A percentile compares a stretch with the other conserved stretches of the same genome.
These are phyloP conservation scores for Sporothrix luriei DNA, from an alignment of 2,329 filamentous ascomycete species.

Conservation along the genomic window DNA sequence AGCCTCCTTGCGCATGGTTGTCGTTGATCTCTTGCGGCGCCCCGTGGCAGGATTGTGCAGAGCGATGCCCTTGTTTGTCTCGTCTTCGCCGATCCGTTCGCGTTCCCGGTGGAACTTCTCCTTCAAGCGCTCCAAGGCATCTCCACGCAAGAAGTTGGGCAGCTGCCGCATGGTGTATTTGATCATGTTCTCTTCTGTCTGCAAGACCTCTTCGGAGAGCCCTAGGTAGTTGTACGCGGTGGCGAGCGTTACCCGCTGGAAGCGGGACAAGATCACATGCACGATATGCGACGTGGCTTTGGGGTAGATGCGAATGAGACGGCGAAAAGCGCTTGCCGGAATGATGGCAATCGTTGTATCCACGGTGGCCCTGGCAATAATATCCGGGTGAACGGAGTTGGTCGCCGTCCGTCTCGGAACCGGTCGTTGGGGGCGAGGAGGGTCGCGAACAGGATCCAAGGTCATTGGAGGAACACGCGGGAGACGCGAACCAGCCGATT, in stretches of 20 bases:
- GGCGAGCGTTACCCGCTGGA: slow-evolving; percentile 90
- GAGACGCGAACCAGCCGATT: slow-evolving; percentile 44
- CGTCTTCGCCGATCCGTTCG: slow-evolving; percentile 77
- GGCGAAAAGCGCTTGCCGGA: slow-evolving; percentile 90
- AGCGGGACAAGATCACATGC: slow-evolving; percentile 90
- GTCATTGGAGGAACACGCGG: slow-evolving; percentile 74
- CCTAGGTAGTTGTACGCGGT: slow-evolving; percentile 95
- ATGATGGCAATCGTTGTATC: slow-evolving; percentile 99
- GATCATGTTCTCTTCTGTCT: slow-evolving; percentile 91
- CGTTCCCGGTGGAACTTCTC: slow-evolving; percentile 88
- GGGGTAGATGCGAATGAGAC: slow-evolving; percentile 89
- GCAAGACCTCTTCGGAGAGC: slow-evolving; percentile 84
- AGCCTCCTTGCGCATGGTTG: slow-evolving; percentile 76
- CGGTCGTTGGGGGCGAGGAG: slow-evolving; percentile 44
- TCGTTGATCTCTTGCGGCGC: slow-evolving; percentile 70
- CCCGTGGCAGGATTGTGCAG: slow-evolving; percentile 76
- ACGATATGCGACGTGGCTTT: slow-evolving; percentile 97
- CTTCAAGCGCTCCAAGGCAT: slow-evolving; percentile 80
- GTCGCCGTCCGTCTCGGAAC: slow-evolving; percentile 52
- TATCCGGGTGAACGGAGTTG: slow-evolving; percentile 90
- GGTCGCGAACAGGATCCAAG: slow-evolving; percentile 60
- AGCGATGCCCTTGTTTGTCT: slow-evolving; percentile 89
- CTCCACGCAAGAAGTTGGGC: slow-evolving; percentile 84
- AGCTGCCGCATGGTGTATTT: slow-evolving; percentile 89
- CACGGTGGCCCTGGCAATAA: slow-evolving; percentile 91